These are phyloP conservation scores for Eucalyptus fibrosa DNA, from an alignment of 345 rosid genomes.

Conservation along the genomic window DNA sequence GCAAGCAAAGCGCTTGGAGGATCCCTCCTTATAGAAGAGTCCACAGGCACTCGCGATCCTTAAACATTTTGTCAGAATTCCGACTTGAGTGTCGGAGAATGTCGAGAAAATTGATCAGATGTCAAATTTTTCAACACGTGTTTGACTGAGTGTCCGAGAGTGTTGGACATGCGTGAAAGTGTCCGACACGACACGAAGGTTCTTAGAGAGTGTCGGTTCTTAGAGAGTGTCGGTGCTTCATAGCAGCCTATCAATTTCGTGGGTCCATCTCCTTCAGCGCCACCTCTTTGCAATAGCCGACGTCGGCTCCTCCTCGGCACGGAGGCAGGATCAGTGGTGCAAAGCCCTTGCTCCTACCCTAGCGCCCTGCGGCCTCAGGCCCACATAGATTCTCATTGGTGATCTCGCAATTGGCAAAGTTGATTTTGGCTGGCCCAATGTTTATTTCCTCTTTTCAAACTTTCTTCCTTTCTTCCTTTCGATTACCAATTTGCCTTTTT, in stretches of 20 bases:
- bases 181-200: fast-evolving
- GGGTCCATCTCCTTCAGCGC: neutral
- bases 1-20: neutral
- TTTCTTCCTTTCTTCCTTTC: neutral
- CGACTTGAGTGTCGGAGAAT: fast-evolving
- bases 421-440: neutral
- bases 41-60: slow-evolving; percentile 5
- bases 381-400: neutral
- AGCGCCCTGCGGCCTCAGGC: neutral
- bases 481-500: neutral
- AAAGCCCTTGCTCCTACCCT: neutral
- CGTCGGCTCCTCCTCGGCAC: neutral
- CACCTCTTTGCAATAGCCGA: neutral
- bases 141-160: no score
- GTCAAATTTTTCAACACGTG: no score
- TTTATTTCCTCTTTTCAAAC: neutral
- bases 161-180: fast-evolving
- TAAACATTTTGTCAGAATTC: neutral
- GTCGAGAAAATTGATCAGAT: fast-evolving
- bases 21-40: neutral
- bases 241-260: neutral
- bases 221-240: no score
- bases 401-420: neutral
- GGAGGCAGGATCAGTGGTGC: neutral
- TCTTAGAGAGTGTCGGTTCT: fast-evolving